These are phyloP conservation scores for Paratinospora sagittata DNA, from an alignment of 164 flowering plant genomes.

Conservation along the genomic window DNA sequence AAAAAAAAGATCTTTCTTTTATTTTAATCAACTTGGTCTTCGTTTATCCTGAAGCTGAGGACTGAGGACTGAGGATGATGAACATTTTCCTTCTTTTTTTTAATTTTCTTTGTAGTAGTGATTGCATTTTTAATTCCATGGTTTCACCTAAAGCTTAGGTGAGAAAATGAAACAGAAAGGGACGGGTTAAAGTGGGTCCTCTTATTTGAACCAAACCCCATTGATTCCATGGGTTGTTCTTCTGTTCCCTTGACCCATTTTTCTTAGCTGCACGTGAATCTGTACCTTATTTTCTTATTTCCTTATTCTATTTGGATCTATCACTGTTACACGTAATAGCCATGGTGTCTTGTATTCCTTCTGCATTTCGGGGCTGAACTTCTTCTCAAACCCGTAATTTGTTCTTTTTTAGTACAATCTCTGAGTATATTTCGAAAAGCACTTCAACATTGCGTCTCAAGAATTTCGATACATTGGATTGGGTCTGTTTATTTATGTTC, in stretches of 20 bases:
- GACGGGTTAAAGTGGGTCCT: neutral
- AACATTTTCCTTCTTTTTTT: too few species aligned
- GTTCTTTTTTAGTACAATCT: too few species aligned
- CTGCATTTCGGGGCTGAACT: too few species aligned
- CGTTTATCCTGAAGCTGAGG: too few species aligned
- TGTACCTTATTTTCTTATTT: neutral
- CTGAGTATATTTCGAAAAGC: neutral
- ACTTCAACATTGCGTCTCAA: constrained; percentile 9
- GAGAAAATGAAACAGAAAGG: neutral
- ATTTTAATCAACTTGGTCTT: too few species aligned
- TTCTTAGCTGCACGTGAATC: constrained; percentile 5
- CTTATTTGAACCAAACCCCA: neutral
- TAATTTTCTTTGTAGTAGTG: neutral
- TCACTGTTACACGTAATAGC: neutral
- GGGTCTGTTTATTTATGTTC: neutral
- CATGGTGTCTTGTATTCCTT: neutral
- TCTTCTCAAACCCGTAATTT: too few species aligned
- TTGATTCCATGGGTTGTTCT: neutral
- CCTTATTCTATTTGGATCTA: neutral
- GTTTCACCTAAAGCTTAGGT: neutral
- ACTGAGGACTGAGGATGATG: too few species aligned
- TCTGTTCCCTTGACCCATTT: neutral
- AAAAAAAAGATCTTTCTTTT: too few species aligned
- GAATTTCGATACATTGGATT: neutral
- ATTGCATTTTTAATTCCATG: neutral